Percentiles rank a stretch among this genome's conserved stretches.
Conservation (phyloP, 345 rosid species). For the Punica granatum region DNA sequence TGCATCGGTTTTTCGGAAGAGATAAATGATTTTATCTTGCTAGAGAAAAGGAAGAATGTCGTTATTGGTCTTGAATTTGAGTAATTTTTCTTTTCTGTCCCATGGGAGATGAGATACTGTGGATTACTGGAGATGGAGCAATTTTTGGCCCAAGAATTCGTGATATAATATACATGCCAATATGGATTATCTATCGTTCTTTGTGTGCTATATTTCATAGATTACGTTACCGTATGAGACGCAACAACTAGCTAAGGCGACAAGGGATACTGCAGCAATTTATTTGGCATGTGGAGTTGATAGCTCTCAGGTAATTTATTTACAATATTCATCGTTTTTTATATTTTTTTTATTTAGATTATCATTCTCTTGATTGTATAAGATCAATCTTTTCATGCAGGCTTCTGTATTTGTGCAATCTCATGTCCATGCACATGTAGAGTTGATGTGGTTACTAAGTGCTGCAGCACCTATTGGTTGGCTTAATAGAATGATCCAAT, state of each 20-base stretch:
- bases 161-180: not conserved
- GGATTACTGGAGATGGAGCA: not conserved
- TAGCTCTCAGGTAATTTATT: slow-evolving; percentile 47
- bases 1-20: not conserved
- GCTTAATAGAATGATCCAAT: slow-evolving; percentile 85
- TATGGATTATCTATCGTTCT: not conserved
- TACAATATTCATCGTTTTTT: not conserved
- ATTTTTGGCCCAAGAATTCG: not conserved
- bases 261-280: slow-evolving; percentile 81
- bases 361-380: slow-evolving; percentile 2
- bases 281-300: slow-evolving; percentile 92
- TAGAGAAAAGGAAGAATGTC: too few relatives aligned
- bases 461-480: slow-evolving; percentile 84
- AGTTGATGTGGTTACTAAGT: slow-evolving; percentile 78
- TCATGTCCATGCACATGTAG: slow-evolving; percentile 71
- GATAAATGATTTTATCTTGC: too few relatives aligned
- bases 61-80: too few relatives aligned
- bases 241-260: slow-evolving; percentile 54
- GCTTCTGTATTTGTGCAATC: slow-evolving; percentile 95
- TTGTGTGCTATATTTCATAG: slow-evolving; percentile 21
- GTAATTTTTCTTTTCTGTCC: too few relatives aligned
- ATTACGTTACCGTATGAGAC: slow-evolving; percentile 73
- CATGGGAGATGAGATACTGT: too few relatives aligned
- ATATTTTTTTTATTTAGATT: not conserved
- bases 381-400: slow-evolving; percentile 28